These are phyloP conservation scores for Gardenia jasminoides DNA, from an alignment of 257 asterid species.

Conservation along the genomic window DNA sequence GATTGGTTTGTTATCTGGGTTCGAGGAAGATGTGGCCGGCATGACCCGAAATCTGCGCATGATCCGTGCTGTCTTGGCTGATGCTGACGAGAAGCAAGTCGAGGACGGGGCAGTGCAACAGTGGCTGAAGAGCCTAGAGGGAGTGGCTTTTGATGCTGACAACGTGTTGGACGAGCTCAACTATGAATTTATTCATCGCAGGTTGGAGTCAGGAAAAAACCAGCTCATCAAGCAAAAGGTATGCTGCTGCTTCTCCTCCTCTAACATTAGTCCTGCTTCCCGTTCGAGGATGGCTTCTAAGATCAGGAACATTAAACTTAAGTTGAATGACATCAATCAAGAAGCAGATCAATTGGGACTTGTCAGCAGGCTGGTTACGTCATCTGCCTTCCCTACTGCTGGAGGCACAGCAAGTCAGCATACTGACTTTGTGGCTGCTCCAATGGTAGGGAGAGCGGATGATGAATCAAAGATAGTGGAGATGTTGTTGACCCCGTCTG, in stretches of 20 bases:
- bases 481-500: too few relatives aligned
- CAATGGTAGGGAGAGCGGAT: neutral
- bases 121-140: neutral
- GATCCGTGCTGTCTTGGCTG: neutral
- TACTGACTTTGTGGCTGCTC: neutral
- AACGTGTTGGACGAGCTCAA: neutral
- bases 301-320: constrained; percentile 10
- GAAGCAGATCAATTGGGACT: neutral
- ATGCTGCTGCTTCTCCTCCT: neutral
- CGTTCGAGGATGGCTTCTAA: constrained; percentile 2
- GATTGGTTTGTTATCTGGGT: neutral
- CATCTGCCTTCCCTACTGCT: neutral
- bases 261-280: too few relatives aligned
- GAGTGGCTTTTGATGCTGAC: neutral
- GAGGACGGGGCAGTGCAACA: neutral
- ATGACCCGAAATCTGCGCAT: neutral
- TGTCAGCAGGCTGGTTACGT: neutral
- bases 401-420: neutral
- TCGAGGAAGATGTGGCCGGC: neutral
- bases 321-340: neutral
- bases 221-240: neutral
- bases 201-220: neutral
- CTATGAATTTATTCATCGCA: neutral
- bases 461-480: neutral
- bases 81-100: neutral